These are phyloP conservation scores for Pneumocystis carinii DNA, from an alignment of 1,139 yeast genomes.

Conservation along the genomic window DNA sequence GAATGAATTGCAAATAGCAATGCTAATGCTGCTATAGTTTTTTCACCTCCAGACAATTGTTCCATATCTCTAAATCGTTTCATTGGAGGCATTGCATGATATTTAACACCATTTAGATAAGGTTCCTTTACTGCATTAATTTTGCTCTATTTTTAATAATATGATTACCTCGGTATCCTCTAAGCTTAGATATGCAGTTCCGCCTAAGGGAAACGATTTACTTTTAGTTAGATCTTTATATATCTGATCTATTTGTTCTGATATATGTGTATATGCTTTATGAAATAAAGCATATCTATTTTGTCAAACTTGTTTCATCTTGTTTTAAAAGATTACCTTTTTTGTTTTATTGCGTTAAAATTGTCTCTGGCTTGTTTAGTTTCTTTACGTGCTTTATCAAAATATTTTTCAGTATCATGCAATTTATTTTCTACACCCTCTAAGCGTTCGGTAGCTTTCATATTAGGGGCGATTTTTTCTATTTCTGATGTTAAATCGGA, in stretches of 20 bases:
- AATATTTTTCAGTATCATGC: slow-evolving; percentile 49
- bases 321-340: slow-evolving; percentile 27
- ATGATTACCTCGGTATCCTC: slow-evolving; percentile 53
- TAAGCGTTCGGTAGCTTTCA: slow-evolving; percentile 64
- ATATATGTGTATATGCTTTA: slow-evolving; percentile 62
- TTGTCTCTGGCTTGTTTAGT: slow-evolving; percentile 43
- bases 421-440: slow-evolving; percentile 52
- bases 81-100: slow-evolving; percentile 94
- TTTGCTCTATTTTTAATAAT: neutral
- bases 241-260: slow-evolving; percentile 56
- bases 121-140: slow-evolving; percentile 36
- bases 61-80: slow-evolving; percentile 91
- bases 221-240: slow-evolving; percentile 72
- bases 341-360: slow-evolving; percentile 45
- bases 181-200: slow-evolving; percentile 75
- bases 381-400: slow-evolving; percentile 42
- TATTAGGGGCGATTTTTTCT: slow-evolving; percentile 57
- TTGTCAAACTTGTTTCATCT: neutral
- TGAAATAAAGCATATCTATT: slow-evolving; percentile 30
- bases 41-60: slow-evolving; percentile 88
- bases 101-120: slow-evolving; percentile 64
- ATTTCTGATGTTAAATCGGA: slow-evolving; percentile 43
- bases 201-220: slow-evolving; percentile 61
- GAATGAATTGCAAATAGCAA: slow-evolving; percentile 81
- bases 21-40: slow-evolving; percentile 91